phyloP scores from a whole-genome alignment of 768 basidiomycete genomes.

The Tephrocybe sp. region DNA sequence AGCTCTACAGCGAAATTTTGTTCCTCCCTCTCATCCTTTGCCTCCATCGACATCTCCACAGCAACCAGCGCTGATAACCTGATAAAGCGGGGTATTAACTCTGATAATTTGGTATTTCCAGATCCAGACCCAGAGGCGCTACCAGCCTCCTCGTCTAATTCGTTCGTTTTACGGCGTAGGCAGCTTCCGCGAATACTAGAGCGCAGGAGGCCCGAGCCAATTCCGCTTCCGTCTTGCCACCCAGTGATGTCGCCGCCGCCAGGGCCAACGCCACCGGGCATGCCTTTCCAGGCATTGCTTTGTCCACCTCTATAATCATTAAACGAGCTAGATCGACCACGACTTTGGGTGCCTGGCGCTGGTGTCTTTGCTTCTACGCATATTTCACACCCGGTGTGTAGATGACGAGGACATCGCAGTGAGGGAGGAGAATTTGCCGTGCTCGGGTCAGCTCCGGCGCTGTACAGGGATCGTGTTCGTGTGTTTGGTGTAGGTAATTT shows the following conservation, averaged over 20 bases:
- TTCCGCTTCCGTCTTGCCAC: constrained; percentile 74
- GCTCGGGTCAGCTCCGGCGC: constrained; percentile 59
- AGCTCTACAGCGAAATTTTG: constrained; percentile 25
- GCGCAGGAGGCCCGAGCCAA: constrained; percentile 67
- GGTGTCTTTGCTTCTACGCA: constrained; percentile 64
- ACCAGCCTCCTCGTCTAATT: constrained; percentile 16
- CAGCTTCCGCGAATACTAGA: constrained; percentile 58
- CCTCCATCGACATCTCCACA: constrained; percentile 73
- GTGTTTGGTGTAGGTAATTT: constrained; percentile 29
- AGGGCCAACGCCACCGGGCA: constrained; percentile 33
- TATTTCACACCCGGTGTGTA: constrained; percentile 73
- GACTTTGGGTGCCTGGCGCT: constrained; percentile 24
- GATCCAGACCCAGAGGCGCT: constrained; percentile 41
- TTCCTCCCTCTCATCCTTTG: constrained; percentile 53
- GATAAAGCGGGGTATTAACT: constrained; percentile 70
- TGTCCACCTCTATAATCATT: constrained; percentile 14
- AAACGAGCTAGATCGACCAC: constrained; percentile 23
- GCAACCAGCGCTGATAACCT: constrained; percentile 78
- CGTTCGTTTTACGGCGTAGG: constrained; percentile 48
- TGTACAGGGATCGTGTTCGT: constrained; percentile 53
- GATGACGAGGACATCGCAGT: constrained; percentile 70
- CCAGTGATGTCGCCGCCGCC: constrained; percentile 60
- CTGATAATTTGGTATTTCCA: constrained; percentile 60
- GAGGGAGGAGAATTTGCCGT: constrained; percentile 63
- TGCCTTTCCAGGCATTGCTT: constrained; percentile 30